These are phyloP conservation scores for Aspergillus amoenus DNA, from an alignment of 2,329 filamentous ascomycete genomes.

Conservation along the genomic window DNA sequence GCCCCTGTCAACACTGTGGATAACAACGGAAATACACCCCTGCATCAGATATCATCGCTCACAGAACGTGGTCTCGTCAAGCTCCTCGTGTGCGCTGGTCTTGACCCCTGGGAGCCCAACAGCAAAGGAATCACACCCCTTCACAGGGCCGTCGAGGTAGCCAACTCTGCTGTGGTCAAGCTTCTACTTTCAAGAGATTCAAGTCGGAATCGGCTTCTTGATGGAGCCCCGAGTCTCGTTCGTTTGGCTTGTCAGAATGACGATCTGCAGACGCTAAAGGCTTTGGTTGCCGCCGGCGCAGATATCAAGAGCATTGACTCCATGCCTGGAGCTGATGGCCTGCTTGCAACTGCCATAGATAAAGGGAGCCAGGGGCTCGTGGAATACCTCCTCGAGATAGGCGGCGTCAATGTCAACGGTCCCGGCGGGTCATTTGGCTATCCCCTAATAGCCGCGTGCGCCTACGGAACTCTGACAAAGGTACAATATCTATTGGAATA, in stretches of 20 bases:
- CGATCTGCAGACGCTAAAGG: neutral
- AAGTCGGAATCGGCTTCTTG: neutral
- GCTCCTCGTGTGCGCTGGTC: neutral
- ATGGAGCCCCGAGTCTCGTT: neutral
- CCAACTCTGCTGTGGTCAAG: neutral
- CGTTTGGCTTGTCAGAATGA: neutral
- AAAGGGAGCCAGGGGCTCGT: neutral
- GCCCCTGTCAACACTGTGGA: neutral
- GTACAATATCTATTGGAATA: neutral
- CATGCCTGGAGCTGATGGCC: neutral
- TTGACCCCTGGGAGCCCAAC: neutral
- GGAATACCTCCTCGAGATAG: neutral
- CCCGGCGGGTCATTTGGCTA: neutral
- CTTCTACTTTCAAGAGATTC: neutral
- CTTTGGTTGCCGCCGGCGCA: neutral
- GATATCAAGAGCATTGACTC: neutral
- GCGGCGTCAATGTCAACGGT: neutral
- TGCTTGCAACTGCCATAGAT: neutral
- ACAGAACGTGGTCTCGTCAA: neutral
- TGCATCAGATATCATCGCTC: neutral
- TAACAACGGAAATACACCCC: neutral
- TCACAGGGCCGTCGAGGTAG: neutral
- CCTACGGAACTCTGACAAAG: neutral
- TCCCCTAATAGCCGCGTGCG: neutral
- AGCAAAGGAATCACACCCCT: neutral